Evolutionary conservation across 2,329 filamentous ascomycete species (phyloP), one percentile per base, ranked within the genome.

Genomic region (Allantophomopsis lycopodina): DNA sequence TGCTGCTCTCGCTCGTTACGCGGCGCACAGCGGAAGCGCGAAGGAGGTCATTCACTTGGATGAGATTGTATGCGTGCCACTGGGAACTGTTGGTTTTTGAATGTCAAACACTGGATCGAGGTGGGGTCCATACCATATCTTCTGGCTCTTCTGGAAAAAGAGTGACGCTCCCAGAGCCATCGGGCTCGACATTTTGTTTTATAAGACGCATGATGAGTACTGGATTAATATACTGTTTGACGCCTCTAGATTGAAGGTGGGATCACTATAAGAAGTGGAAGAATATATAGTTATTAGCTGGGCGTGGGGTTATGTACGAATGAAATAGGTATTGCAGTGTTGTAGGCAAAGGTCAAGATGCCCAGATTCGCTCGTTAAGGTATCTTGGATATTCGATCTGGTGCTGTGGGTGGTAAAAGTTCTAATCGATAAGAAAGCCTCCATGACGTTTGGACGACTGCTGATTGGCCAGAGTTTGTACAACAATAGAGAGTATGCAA

Each of bases 31-130:
- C 78, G 41, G 69, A 73, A 42, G 78, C 79, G 47, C 72, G 73
- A 31, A 85, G 65, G 37, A 73, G 63, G 50, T 85, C 80, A 45
- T 62, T 63, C 5, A 75, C 69, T 40, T 76, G 71, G 52, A 84
- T 80, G 32, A 85, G 68, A 57, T 85, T 84, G 64, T 79, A 83
- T 46, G 76, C 73, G 54, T 83, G 79, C 80, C 80, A 85, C 76
- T 79, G 45, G 34, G 17, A 16, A 10, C 11, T 28, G 11, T 28
- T 3, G 10, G 23, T 28, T 28, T 10, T 8, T 28, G 3, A 12
- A 28, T 3, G 10, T 28, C 8, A 8, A 6, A 12, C 11, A 6
- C 8, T n/a, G 7, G 32, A 30, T 40, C 36, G 20, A 33, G 14
- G 41, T 34, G 17, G 34, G 32, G 34, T 39, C 45, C 51, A 46